Percentiles rank a stretch among this genome's conserved stretches.
These are phyloP conservation scores for Tuber calosporum DNA, from an alignment of 495 filamentous ascomycete species.

Conservation along the genomic window DNA sequence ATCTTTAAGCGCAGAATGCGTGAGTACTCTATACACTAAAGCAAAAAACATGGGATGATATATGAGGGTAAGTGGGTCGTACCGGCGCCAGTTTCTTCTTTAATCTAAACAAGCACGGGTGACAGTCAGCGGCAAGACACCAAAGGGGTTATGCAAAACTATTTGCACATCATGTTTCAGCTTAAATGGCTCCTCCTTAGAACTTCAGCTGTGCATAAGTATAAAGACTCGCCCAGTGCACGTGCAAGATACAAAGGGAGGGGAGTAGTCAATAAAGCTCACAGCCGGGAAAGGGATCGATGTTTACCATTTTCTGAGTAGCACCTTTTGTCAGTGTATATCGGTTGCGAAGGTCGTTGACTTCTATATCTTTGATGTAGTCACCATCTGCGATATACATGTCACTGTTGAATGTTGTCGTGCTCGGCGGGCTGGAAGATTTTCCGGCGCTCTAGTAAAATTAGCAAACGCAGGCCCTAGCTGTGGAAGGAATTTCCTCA, in stretches of 20 bases:
- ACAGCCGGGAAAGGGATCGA: conserved; percentile 44
- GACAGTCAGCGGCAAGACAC: conserved; percentile 88
- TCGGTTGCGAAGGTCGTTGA: conserved; percentile 94
- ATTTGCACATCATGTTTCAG: conserved; percentile 62
- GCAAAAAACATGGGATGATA: conserved; percentile 47
- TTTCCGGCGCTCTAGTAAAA: conserved; percentile 42
- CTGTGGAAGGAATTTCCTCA: conserved; percentile 2
- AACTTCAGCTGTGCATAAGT: conserved; percentile 39
- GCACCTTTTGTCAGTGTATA: conserved; percentile 96
- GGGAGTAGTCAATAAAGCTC: conserved; percentile 41
- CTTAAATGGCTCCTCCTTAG: conserved; percentile 60
- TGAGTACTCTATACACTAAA: conserved; percentile 53
- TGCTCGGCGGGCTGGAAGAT: conserved; percentile 50
- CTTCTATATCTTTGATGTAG: conserved; percentile 95
- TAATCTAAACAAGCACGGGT: conserved; percentile 71
- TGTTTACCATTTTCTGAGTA: conserved; percentile 98
- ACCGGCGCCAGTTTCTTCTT: conserved; percentile 99
- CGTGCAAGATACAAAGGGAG: conserved; percentile 37
- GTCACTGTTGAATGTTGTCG: conserved; percentile 66
- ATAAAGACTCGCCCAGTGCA: conserved; percentile 10
- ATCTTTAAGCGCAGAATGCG: conserved; percentile 70
- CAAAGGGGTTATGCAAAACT: conserved; percentile 64
- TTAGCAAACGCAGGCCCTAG: conserved; percentile 7
- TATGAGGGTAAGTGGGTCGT: conserved; percentile 60
- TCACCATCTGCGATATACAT: conserved; percentile 93